phyloP scores from a whole-genome alignment of 345 rosid species.

The Dimocarpus longan region DNA sequence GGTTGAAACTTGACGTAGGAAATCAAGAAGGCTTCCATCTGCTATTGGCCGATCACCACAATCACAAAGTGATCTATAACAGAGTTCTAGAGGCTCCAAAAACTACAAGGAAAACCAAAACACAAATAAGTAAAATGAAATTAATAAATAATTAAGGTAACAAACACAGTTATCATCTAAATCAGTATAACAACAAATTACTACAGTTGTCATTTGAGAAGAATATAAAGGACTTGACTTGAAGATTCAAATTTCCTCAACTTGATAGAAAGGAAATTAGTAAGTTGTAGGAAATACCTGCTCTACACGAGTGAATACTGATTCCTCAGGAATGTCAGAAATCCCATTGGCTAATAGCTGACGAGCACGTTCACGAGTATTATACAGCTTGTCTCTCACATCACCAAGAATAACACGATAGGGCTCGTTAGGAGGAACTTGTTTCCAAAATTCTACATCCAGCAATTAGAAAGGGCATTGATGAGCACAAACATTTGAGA shows the following conservation, averaged over 20 bases:
- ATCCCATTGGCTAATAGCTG: slow-evolving; percentile 70
- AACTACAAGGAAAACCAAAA: slow-evolving; percentile 45
- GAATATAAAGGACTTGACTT: background rate
- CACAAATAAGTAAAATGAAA: slow-evolving; percentile 12
- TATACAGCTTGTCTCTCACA: slow-evolving; percentile 89
- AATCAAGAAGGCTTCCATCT: slow-evolving; percentile 97
- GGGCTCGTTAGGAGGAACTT: slow-evolving; percentile 84
- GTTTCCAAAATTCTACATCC: slow-evolving; percentile 93
- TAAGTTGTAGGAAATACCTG: slow-evolving; percentile 47
- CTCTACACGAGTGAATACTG: slow-evolving; percentile 71
- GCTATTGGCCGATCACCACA: slow-evolving; percentile 93
- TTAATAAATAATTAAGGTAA: background rate
- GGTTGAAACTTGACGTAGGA: slow-evolving; percentile 93
- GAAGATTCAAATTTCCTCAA: slow-evolving; percentile 11
- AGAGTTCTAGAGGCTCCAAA: slow-evolving; percentile 97
- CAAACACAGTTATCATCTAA: background rate
- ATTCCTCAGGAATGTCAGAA: slow-evolving; percentile 86
- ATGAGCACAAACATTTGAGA: background rate
- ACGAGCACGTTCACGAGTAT: slow-evolving; percentile 92
- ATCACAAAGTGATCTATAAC: slow-evolving; percentile 82
- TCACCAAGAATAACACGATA: slow-evolving; percentile 94
- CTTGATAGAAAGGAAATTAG: background rate
- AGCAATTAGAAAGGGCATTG: background rate
- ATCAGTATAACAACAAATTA: background rate
- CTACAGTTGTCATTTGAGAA: background rate